Base-by-base conservation (phyloP, 805 yeast genomes). In the Yamadazyma akitaensis region DNA sequence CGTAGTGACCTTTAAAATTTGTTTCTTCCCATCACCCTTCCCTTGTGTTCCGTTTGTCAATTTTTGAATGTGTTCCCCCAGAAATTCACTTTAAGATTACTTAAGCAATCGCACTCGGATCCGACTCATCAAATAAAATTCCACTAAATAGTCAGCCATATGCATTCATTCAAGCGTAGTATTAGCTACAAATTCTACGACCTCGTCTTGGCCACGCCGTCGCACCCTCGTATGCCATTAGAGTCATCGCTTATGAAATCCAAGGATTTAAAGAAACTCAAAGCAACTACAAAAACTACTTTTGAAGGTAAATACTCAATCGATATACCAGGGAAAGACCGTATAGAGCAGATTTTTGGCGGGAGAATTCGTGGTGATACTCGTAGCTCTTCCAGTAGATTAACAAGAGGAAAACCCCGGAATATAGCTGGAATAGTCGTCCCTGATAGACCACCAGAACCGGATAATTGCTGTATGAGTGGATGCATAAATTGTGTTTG, bases 401-500 rank as follows among this genome's bases (percentile, higher is more conserved):
- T 66, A 12, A 48, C 54, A 10, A 49, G 70, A 48, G 75, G 74
- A 4, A 62, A 71, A 40, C 67, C 76, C 0, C 57, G 58, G 33
- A 51, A 58, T 10, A 65, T 72, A 6, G 74, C 66, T 0, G 97
- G 97, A 0, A 72, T 94, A 0, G 63, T 61, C 7, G 96, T 92
- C 0, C 96, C 97, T 2, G 80, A 78, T n/a, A 78, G 76, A 60
- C 98, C 99, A 0, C 71, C 68, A 4, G 96, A 88, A 55, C 98
- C 98, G 1, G 96, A 91, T 56, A 90, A 92, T 63, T 92, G 99
- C 64, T 92, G 99, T 65, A 90, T 90, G 96, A 84, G 94, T 48
- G 99, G 99, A 1, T 92, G 99, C 64, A 82, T 88, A 26, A 90
- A 92, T 65, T 92, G 99, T 64, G 98, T 92, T 1, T 94, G 98